Base-by-base conservation (phyloP, 805 yeast species). In the Ogataea angusta region DNA sequence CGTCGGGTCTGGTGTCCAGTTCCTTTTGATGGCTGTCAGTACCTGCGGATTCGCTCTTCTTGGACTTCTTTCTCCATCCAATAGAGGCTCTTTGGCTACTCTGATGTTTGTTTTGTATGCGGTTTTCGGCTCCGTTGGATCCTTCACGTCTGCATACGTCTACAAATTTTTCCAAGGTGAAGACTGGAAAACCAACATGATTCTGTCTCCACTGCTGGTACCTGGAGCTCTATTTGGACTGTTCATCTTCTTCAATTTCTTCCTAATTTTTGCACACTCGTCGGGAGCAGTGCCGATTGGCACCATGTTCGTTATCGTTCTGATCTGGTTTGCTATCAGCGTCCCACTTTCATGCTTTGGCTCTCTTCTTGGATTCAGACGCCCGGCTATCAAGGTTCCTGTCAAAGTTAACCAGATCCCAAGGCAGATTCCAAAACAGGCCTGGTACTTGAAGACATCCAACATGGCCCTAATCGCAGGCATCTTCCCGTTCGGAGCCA, bases 231-330 rank as follows among this genome's bases (percentile, higher is more conserved):
- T 88, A 24, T 84, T 93, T 50, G 51, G 66, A 1, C 60, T 75
- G 7, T 81, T 93, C 49, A 51, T 87, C 18, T 69, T 80, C 42
- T 72, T 90, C 64, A 93, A 93, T 65, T 80, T 91, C 67, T 82
- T 90, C 64, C 73, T 93, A 57, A 75, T 90, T 33, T 73, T 72
- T 54, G 91, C 72, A 14, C 73, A 78, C 31, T 86, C 96, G 0
- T 88, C 97, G 0, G 98, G 97, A 34, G 97, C 97, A 1, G 87
- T 91, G 43, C 99, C 99, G 34, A 64, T 84, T 33, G 95, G 95
- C 14, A 88, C 96, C 14, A 79, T 93, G 81, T 58, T 82, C 34
- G 91, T 89, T 6, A 76, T 93, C 29, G 72, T 90, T 6, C 62
- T 76, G 5, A 78, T 93, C 43, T 93, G 99, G 99, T 84, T 87